Evolutionary conservation across 2,329 filamentous ascomycete species (phyloP).

Genomic region (Microsporum canis): DNA sequence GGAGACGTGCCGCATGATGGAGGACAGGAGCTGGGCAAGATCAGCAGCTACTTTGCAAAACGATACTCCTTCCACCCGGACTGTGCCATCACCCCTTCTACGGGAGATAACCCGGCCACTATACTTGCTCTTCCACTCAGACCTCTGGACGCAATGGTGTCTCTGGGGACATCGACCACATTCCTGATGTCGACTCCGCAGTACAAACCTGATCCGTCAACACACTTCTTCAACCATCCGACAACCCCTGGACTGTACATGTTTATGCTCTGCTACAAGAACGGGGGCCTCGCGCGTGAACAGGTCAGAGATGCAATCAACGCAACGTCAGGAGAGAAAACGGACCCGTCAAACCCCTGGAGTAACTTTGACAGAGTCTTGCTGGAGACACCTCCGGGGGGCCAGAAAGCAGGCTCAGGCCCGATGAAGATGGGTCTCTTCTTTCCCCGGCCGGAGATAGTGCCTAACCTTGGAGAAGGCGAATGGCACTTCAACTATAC

Average conservation of each 20-base stretch:
- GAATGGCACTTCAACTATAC: slow-evolving; percentile 69
- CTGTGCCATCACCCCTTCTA: slow-evolving; percentile 74
- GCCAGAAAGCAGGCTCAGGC: slow-evolving; percentile 43
- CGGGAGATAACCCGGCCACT: slow-evolving; percentile 90
- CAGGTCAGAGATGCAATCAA: slow-evolving; percentile 74
- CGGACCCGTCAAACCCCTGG: slow-evolving; percentile 52
- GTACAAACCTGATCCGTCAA: slow-evolving; percentile 79
- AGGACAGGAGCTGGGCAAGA: slow-evolving; percentile 61
- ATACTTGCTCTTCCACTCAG: slow-evolving; percentile 83
- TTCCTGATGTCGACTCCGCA: slow-evolving; percentile 94
- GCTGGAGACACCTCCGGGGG: slow-evolving; percentile 57
- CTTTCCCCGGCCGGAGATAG: slow-evolving; percentile 90
- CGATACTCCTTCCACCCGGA: slow-evolving; percentile 66
- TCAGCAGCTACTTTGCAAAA: slow-evolving; percentile 66
- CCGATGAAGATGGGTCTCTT: slow-evolving; percentile 82
- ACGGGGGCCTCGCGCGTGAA: slow-evolving; percentile 86
- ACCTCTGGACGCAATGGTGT: slow-evolving; percentile 85
- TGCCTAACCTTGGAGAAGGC: slow-evolving; percentile 76
- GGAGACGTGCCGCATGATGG: slow-evolving; percentile 71
- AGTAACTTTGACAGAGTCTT: slow-evolving; percentile 66
- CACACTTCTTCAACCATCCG: slow-evolving; percentile 98
- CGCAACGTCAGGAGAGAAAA: slow-evolving; percentile 33
- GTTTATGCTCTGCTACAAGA: slow-evolving; percentile 99
- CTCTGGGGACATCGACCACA: slow-evolving; percentile 86
- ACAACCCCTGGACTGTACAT: slow-evolving; percentile 86